Evolutionary conservation across 2,329 filamentous ascomycete genomes (phyloP), one percentile per base, ranked within the genome.

Genomic region (Paecilomyces niveus): DNA sequence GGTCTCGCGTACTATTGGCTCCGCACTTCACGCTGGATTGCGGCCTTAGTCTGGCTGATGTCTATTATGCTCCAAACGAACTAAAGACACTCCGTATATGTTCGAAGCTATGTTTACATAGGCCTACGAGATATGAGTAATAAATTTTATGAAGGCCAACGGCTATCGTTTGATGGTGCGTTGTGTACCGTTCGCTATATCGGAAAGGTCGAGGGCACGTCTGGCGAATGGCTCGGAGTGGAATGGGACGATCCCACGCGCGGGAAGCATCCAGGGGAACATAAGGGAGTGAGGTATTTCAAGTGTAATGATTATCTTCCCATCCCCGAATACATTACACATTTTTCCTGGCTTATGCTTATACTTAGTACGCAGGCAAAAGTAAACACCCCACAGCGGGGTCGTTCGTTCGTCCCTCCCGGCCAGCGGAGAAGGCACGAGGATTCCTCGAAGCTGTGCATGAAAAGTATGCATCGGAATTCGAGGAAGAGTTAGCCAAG

Each of bases 221-320:
- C 83, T 51, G 90, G 91, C 54, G 80, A 83, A 62, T 97, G 93
- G 92, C 82, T 97, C 33, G 94, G 94, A 53, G 90, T 97, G 54
- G 94, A 99, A 81, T 99, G 94, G 94, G 93, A 97, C 75, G 90
- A 97, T 72, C 79, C 86, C 58, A 82, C 80, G 39, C 83, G 92
- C 67, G 94, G 94, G 61, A 97, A 97, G 78, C 92, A 99, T 75
- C 85, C 93, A 68, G 94, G 94, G 59, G 86, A 88, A 61, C 86
- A 95, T 74, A 86, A 89, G 63, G 90, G 89, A 60, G 80, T 83
- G 61, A 85, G 84, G 61, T 96, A 97, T 71, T 97, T 97, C 68
- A 78, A 81, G 65, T 96, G 93, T 93, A 83, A 49, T 56, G 56
- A 51, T 15, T 58, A 35, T 24, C 55, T 8, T 11, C 53, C 1